Conservation (phyloP, 2,329 filamentous ascomycete species). For the Didymella keratinophila region DNA sequence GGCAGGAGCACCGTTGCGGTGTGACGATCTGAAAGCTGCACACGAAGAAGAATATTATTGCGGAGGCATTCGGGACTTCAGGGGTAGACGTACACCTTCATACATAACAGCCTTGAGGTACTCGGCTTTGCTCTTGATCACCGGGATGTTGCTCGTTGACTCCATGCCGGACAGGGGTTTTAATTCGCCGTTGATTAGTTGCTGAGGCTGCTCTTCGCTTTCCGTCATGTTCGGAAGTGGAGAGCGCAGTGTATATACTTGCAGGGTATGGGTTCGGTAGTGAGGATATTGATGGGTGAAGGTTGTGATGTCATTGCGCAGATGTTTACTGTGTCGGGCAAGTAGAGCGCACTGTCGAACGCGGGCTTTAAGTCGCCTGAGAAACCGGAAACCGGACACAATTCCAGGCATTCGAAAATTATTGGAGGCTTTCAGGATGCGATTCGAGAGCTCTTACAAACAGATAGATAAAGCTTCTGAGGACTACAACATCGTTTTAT, state of each 20-base stretch:
- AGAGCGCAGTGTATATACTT: background rate
- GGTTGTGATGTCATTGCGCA: slow-evolving; percentile 14
- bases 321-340: slow-evolving; percentile 8
- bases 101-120: slow-evolving; percentile 43
- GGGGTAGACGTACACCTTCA: slow-evolving; percentile 29
- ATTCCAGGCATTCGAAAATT: too few relatives aligned
- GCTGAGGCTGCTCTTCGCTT: slow-evolving; percentile 9
- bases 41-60: background rate
- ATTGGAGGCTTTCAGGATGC: too few relatives aligned
- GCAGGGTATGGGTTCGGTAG: background rate
- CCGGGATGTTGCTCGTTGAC: slow-evolving; percentile 26
- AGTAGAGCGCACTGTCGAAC: slow-evolving; percentile 5
- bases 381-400: too few relatives aligned
- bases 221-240: slow-evolving; percentile 2
- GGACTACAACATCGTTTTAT: too few relatives aligned
- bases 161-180: slow-evolving; percentile 12
- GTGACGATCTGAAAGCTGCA: background rate
- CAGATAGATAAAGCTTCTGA: too few relatives aligned
- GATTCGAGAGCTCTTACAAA: too few relatives aligned
- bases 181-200: slow-evolving; percentile 17
- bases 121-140: slow-evolving; percentile 35
- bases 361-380: background rate
- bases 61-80: background rate
- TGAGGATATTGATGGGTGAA: slow-evolving; percentile 1
- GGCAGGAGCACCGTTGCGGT: background rate